Percentiles rank a stretch among this genome's conserved stretches.
These are phyloP conservation scores for Linnemannia schmuckeri DNA, from an alignment of 192 early-diverging fungal species.

Conservation along the genomic window DNA sequence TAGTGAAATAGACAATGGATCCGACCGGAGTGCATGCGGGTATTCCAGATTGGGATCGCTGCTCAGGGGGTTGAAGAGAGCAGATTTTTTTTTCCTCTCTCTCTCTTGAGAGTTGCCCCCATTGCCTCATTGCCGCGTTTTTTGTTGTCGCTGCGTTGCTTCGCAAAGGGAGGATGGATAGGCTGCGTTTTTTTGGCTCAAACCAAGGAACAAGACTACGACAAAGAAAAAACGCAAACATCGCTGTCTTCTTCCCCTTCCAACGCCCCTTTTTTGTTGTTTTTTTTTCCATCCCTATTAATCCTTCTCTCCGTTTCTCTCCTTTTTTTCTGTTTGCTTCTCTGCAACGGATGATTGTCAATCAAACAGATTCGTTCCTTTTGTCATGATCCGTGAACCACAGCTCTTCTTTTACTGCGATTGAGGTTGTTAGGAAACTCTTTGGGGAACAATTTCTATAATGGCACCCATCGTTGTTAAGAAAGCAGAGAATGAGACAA, in stretches of 20 bases:
- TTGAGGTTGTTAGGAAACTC: background rate
- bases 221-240: background rate
- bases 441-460: background rate
- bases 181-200: background rate
- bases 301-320: background rate
- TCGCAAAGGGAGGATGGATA: background rate
- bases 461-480: too few species aligned
- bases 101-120: background rate
- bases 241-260: background rate
- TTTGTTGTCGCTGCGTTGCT: background rate
- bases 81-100: background rate
- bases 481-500: background rate
- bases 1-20: background rate
- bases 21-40: background rate
- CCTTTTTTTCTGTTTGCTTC: background rate
- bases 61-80: background rate
- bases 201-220: background rate
- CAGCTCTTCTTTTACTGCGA: background rate
- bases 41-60: conserved; percentile 4
- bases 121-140: background rate
- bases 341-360: background rate
- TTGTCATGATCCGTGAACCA: background rate
- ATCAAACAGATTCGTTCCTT: background rate
- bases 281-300: background rate
- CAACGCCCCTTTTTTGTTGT: background rate